Base-by-base conservation (phyloP, 78 protist species). In the Tieghemostelium lacteum region DNA sequence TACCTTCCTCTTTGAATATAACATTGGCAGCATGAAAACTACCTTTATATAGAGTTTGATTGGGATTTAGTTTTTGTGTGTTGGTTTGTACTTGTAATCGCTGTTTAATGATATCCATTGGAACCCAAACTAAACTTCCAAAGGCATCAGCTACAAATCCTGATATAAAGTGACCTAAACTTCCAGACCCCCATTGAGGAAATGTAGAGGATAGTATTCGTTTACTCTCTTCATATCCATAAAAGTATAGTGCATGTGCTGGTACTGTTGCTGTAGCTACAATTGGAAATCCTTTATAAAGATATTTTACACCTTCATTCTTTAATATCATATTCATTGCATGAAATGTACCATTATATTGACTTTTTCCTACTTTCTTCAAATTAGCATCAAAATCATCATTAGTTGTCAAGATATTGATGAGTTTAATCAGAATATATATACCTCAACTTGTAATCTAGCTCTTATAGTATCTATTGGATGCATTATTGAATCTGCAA, bases 101-200 rank as follows among this genome's bases (percentile, higher is more conserved):
- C 16, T 91, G 94, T 55, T 91, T 91, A 16, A 91, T 75, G 64
- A 91, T 65, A 55, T 91, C 94, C 94, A 78, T 78, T n/a, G 94
- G 94, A 19, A 77, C 85, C 94, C 94, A 91, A 17, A 91, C 62
- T 45, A 91, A 61, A 10, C 89, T 58, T 34, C 94, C 94, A 0
- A 80, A 60, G 33, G 85, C 65, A 70, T 91, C 94, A 5, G 94
- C 94, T 1, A 72, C 58, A 28, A 75, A 60, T 0, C 94, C 94
- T 7, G 86, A 49, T 6, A 58, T 50, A 36, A 78, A 69, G 50
- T 91, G 94, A 19, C 57, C 80, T 31, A 78, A 60, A 10, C 50
- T 61, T 36, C 49, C 67, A 17, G 34, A 31, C 17, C 70, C 69
- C 89, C 77, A 62, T 39, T 63, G 22, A 6, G 20, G 24, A 28